phyloP scores from a whole-genome alignment of 2,329 filamentous ascomycete genomes.

The Aspergillus amoenus region DNA sequence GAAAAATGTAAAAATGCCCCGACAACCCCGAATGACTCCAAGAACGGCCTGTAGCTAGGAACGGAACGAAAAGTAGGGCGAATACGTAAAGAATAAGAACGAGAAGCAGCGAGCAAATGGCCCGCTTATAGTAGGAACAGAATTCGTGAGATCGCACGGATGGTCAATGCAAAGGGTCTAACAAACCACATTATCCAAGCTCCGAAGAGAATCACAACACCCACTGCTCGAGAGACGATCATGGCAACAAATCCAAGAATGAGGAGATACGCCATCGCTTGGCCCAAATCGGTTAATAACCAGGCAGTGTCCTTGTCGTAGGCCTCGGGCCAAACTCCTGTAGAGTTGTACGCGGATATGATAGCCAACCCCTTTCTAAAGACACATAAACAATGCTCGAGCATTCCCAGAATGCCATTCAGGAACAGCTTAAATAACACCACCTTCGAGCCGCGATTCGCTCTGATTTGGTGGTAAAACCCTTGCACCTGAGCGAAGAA shows the following conservation, averaged over 20 bases:
- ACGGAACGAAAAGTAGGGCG: not conserved
- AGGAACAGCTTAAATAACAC: constrained; percentile 20
- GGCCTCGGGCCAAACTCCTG: constrained; percentile 30
- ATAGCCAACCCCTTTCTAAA: constrained; percentile 24
- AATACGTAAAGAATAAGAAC: not conserved
- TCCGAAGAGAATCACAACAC: constrained; percentile 33
- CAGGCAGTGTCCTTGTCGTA: constrained; percentile 29
- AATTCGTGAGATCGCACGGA: constrained; percentile 28
- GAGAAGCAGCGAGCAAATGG: not conserved
- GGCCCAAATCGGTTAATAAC: constrained; percentile 31
- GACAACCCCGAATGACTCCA: not conserved
- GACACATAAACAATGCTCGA: constrained; percentile 31
- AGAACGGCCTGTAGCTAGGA: not conserved
- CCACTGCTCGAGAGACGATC: constrained; percentile 29
- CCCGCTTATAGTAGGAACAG: constrained; percentile 24
- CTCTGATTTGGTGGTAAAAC: constrained; percentile 20
- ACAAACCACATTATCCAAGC: constrained; percentile 40
- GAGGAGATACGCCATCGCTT: constrained; percentile 34
- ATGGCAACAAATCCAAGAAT: constrained; percentile 33
- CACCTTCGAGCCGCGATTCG: constrained; percentile 24
- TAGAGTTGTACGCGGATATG: constrained; percentile 32
- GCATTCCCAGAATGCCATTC: constrained; percentile 30
- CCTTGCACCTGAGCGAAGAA: constrained; percentile 28
- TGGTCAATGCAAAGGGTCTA: constrained; percentile 33
- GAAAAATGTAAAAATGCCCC: not conserved